Conservation (phyloP, 352 stramenopile genomes). For the Aphanomyces invadans region DNA sequence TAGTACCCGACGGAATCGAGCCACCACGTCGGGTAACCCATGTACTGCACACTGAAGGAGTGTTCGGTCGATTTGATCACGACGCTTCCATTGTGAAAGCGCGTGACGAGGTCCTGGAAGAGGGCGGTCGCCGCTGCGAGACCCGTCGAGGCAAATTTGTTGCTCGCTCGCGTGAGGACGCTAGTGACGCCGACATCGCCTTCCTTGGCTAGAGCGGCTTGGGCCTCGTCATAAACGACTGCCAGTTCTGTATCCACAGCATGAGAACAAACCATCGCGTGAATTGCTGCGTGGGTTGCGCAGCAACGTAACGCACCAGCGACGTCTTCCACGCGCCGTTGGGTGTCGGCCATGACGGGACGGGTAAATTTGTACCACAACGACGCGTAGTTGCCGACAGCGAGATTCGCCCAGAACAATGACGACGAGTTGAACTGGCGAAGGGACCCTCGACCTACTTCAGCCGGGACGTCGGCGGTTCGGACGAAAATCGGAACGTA, state of each 20-base stretch:
- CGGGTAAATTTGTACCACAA: slow-evolving; percentile 64
- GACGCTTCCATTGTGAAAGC: slow-evolving; percentile 75
- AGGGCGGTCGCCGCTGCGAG: slow-evolving; percentile 44
- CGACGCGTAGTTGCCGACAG: slow-evolving; percentile 76
- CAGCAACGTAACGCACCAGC: no score
- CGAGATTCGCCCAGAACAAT: slow-evolving; percentile 66
- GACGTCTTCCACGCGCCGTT: slow-evolving; percentile 42
- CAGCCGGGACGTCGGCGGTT: slow-evolving; percentile 37
- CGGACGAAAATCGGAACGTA: slow-evolving; percentile 87
- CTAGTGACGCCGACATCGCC: slow-evolving; percentile 39
- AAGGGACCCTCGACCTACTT: slow-evolving; percentile 48
- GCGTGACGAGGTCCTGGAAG: slow-evolving; percentile 57
- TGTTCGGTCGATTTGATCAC: slow-evolving; percentile 42
- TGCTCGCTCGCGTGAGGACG: slow-evolving; percentile 49
- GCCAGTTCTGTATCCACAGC: slow-evolving; percentile 24
- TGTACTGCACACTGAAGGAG: slow-evolving; percentile 30
- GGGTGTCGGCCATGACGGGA: slow-evolving; percentile 47
- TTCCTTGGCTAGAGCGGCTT: slow-evolving; percentile 31
- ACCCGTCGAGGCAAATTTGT: slow-evolving; percentile 39
- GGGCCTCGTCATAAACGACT: slow-evolving; percentile 28
- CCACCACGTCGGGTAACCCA: slow-evolving; percentile 83
- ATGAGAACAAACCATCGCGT: no score
- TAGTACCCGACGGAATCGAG: slow-evolving; percentile 71
- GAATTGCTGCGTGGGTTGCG: no score
- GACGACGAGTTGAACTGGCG: slow-evolving; percentile 52